Evolutionary conservation across 371 early-diverging fungal species (phyloP), one percentile per base, ranked within the genome.

Genomic region (Basidiobolus meristosporus): DNA sequence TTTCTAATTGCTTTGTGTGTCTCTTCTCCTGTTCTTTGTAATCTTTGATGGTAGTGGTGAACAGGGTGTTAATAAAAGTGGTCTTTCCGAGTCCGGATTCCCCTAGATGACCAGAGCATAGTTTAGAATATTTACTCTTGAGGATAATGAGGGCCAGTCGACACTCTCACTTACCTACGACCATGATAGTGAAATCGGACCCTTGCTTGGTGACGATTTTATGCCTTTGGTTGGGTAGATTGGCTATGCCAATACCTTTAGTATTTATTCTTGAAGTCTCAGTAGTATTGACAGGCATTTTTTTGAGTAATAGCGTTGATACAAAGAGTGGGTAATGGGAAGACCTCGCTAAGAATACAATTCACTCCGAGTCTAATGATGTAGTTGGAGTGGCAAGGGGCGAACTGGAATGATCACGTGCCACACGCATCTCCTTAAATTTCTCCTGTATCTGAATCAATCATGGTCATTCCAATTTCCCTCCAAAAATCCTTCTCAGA

Each of bases 151-250:
- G 7, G 31, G 7, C n/a, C 31, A 30, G 7, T 9, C 31, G 31
- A 7, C n/a, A 30, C n/a, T 9, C 9, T n/a, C 31, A 53, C 73
- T 52, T 73, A 80, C 97, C 99, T 42, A 91, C 91, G 19, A 95
- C 91, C 85, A 95, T 89, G 47, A 98, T 49, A 29, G 95, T 93
- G 55, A 91, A 95, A 68, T 83, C 75, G 28, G 89, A 76, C 30
- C 93, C 95, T 50, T 81, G 79, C 55, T 90, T 81, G 43, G 85
- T 85, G 39, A 87, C 88, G 62, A 89, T 92, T 65, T 86, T 83
- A 59, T 95, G 95, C 42, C 82, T 68, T 62, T 97, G 96, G 69
- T 98, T 96, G 36, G 99, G 98, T 47, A 98, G 68, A 67, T 95
- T 92, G 56, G 95, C 90, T 48, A 98, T 89, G 45, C 99, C 99